phyloP scores from a whole-genome alignment of 2,329 filamentous ascomycete species.

The Botrytis cinerea region DNA sequence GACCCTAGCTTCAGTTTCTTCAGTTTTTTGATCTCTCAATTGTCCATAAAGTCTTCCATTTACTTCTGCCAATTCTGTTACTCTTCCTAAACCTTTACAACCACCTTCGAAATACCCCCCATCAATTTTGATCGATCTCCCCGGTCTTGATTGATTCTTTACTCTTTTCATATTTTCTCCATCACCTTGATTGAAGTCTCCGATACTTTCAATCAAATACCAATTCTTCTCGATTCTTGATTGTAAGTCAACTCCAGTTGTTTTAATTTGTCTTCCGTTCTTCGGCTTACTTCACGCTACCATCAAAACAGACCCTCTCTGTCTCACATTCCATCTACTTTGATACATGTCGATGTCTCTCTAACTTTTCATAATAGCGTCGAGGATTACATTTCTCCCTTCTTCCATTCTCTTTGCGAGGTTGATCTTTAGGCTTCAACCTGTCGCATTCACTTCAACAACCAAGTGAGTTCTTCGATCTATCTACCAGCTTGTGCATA shows the following conservation, averaged over 20 bases:
- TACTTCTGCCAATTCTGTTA: neutral
- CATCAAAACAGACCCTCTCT: neutral
- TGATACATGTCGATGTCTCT: neutral
- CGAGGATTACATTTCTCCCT: neutral
- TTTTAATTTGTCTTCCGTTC: neutral
- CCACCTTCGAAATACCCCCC: neutral
- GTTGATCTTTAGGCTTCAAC: neutral
- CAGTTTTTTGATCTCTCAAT: neutral
- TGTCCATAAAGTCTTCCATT: neutral
- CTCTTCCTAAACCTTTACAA: neutral
- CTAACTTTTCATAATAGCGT: neutral
- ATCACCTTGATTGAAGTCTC: neutral
- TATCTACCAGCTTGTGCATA: neutral
- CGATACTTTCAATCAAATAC: neutral
- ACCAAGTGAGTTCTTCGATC: neutral
- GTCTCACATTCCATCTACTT: neutral
- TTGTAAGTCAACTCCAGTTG: neutral
- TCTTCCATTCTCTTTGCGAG: neutral
- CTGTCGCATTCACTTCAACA: slow-evolving; percentile 1
- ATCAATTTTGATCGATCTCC: neutral
- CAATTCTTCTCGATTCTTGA: neutral
- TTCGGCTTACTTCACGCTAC: neutral
- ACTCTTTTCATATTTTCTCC: neutral
- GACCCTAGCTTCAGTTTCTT: neutral
- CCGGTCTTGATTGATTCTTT: neutral